Conservation (phyloP, 78 protist species). For the Speleostelium caveatum region DNA sequence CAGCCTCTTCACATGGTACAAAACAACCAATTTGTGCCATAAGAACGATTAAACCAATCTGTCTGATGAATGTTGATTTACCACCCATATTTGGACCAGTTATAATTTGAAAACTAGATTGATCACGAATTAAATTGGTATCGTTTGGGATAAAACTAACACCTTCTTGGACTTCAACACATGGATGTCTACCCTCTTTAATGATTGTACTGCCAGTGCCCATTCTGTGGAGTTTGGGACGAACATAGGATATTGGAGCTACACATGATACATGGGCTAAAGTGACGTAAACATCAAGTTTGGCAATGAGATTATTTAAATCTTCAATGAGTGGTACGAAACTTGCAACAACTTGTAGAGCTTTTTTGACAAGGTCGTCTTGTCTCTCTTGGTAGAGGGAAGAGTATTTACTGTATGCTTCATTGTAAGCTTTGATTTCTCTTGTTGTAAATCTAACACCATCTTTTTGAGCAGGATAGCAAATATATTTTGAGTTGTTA, state of each 20-base stretch:
- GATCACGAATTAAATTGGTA: slow-evolving; percentile 56
- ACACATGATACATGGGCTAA: slow-evolving; percentile 82
- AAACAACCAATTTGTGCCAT: slow-evolving; percentile 99
- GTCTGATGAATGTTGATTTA: slow-evolving; percentile 79
- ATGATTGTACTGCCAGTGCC: slow-evolving; percentile 56
- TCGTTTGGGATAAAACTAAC: slow-evolving; percentile 94
- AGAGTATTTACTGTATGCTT: neutral
- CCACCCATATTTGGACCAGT: slow-evolving; percentile 97
- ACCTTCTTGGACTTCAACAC: slow-evolving; percentile 91
- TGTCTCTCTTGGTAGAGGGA: slow-evolving; percentile 36
- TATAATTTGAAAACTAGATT: slow-evolving; percentile 82
- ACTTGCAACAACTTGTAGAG: slow-evolving; percentile 45
- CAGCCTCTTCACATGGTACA: slow-evolving; percentile 92
- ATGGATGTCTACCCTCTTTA: slow-evolving; percentile 92
- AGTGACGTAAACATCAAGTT: slow-evolving; percentile 85
- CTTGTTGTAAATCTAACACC: slow-evolving; percentile 86
- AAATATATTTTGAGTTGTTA: slow-evolving; percentile 1
- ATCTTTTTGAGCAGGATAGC: slow-evolving; percentile 16
- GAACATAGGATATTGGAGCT: slow-evolving; percentile 89
- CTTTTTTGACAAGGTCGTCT: slow-evolving; percentile 31
- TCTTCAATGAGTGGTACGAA: slow-evolving; percentile 80
- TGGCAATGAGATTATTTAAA: slow-evolving; percentile 65
- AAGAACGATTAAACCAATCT: slow-evolving; percentile 90
- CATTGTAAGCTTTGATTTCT: slow-evolving; percentile 36
- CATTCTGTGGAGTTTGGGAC: slow-evolving; percentile 82